These are phyloP conservation scores for Rhinocladiella mackenziei DNA, from an alignment of 2,329 filamentous ascomycete genomes.

Conservation along the genomic window DNA sequence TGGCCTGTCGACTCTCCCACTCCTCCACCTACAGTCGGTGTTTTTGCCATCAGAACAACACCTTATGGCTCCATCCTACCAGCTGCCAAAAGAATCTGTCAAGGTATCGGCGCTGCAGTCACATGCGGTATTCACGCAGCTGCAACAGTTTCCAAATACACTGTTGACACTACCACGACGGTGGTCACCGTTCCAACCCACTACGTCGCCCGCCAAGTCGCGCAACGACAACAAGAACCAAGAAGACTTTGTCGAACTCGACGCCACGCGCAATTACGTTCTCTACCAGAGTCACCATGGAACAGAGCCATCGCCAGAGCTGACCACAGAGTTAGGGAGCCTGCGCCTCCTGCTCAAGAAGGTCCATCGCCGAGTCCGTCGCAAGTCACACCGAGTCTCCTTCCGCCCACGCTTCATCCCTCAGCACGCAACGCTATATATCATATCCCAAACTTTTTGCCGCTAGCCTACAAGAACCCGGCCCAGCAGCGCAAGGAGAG, in stretches of 20 bases:
- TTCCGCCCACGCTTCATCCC: neutral
- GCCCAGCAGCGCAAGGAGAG: neutral
- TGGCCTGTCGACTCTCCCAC: slow-evolving; percentile 15
- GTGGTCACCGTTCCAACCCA: slow-evolving; percentile 15
- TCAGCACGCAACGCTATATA: too few species aligned
- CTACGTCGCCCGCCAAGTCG: slow-evolving; percentile 16
- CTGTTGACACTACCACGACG: slow-evolving; percentile 4
- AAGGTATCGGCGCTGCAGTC: slow-evolving; percentile 8
- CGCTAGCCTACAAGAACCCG: too few species aligned
- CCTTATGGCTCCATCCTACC: slow-evolving; percentile 8
- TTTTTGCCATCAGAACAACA: slow-evolving; percentile 14
- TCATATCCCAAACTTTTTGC: too few species aligned
- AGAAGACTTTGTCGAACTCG: slow-evolving; percentile 5
- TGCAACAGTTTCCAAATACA: slow-evolving; percentile 3
- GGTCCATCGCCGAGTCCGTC: neutral
- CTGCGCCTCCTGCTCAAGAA: neutral
- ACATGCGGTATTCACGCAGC: slow-evolving; percentile 4
- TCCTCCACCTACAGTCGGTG: slow-evolving; percentile 9
- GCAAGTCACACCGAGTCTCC: slow-evolving; percentile 3
- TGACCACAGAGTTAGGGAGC: neutral
- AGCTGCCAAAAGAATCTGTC: slow-evolving; percentile 19
- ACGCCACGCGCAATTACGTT: neutral
- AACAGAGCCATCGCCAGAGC: slow-evolving; percentile 7
- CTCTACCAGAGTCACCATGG: slow-evolving; percentile 15
- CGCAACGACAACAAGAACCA: slow-evolving; percentile 6